Base-by-base conservation (phyloP, 495 filamentous ascomycete species). In the Paragyromitra xinjiangensis region DNA sequence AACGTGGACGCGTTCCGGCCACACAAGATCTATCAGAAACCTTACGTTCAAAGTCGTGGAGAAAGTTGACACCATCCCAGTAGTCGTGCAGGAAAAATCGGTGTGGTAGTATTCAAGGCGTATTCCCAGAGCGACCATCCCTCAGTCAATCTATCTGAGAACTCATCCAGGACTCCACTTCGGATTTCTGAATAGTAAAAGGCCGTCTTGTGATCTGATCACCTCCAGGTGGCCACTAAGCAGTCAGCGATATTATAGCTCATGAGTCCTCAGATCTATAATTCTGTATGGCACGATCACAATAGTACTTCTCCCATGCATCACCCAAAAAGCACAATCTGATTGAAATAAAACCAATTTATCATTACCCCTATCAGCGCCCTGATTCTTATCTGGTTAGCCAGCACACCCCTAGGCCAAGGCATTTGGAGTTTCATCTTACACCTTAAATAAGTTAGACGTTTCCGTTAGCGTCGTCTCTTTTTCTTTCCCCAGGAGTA, bases 361-460 rank as follows among this genome's bases (percentile, higher is more conserved):
- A 66, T 67, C 51, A 66, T 73, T 67, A 67, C 63, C 50, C 70
- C 70, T 50, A 59, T 73, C 26, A 26, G n/a, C 12, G 40, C 62
- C 40, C 14, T 29, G 19, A 11, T 24, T 40, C 14, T 37, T 14
- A 40, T 63, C 39, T 26, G 24, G 34, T 42, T 53, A 9, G 59
- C 62, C 48, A 61, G 34, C 29, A 59, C 55, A 40, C 26, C 56
- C 58, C 42, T 62, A 53, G 37, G 56, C 56, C 11, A 71, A 64
- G 64, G 24, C 56, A 63, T 16, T 58, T 45, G 26, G 2, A 19
- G 73, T 72, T 71, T 76, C 59, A 75, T 29, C 55, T 22, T 19
- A 22, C 39, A 40, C 16, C 68, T 65, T 39, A 50, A 24, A 42
- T 64, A 71, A 45, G 56, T 70, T 64, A 71, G 58, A 26, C 67